These are phyloP conservation scores for Rubroshorea leprosula DNA, from an alignment of 345 rosid species.

Conservation along the genomic window DNA sequence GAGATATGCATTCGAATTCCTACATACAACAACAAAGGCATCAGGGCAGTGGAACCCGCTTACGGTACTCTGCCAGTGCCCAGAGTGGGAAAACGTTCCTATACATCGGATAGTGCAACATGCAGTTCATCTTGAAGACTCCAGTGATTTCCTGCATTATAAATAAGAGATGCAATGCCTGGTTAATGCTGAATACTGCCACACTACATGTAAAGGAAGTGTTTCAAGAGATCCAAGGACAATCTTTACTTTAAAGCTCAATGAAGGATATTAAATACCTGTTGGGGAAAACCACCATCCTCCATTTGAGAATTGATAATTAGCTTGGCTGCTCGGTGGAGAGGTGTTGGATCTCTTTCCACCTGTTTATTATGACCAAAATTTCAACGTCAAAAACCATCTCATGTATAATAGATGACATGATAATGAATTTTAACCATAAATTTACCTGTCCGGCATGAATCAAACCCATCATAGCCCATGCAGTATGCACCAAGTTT, in stretches of 20 bases:
- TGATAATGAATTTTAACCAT: neutral
- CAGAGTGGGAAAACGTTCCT: conserved; percentile 63
- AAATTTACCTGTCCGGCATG: conserved; percentile 40
- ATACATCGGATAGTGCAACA: conserved; percentile 70
- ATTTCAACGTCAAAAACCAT: neutral
- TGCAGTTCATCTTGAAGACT: conserved; percentile 69
- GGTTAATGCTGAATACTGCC: conserved; percentile 69
- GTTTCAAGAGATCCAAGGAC: no score
- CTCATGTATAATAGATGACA: neutral
- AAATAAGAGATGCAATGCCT: no score
- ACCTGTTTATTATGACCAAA: neutral
- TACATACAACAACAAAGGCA: conserved; percentile 17
- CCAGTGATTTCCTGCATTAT: conserved; percentile 65
- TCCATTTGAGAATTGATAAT: conserved; percentile 1
- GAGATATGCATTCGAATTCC: no score
- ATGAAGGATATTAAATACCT: no score
- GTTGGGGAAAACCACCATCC: no score
- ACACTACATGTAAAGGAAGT: no score
- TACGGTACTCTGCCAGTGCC: conserved; percentile 70
- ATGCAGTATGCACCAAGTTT: no score
- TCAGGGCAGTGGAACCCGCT: conserved; percentile 23
- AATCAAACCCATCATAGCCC: no score
- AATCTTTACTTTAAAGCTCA: neutral
- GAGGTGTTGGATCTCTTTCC: conserved; percentile 24
- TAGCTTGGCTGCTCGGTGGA: conserved; percentile 36